Evolutionary conservation across 2,329 filamentous ascomycete genomes (phyloP), one percentile per base, ranked within the genome.

Genomic region (Fusarium heterosporum): DNA sequence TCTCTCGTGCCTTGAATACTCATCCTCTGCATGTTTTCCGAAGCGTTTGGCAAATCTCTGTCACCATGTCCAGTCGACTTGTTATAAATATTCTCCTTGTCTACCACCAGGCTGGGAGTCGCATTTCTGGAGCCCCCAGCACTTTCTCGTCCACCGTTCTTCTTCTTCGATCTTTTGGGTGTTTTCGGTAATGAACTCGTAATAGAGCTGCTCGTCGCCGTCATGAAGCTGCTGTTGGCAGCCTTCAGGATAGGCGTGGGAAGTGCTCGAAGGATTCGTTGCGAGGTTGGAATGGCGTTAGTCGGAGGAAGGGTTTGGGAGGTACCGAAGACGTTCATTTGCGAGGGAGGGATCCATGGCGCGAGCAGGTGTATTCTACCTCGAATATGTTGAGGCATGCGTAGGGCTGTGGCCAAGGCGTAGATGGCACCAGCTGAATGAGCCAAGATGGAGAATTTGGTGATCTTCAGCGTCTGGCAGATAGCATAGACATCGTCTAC

Each of bases 341-440:
- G 93, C 6, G 93, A 98, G 0, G 96, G 96, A 2, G 96, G 96
- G 45, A 99, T 98, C 96, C 93, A 97, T 0, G 96, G 96, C 1
- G 96, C 95, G 10, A 99, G 85, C 4, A 99, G 87, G 78, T 99
- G 96, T 55, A 99, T 96, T 52, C 93, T 90, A 19, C 96, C 96
- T 8, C 94, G 90, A 63, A 99, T 96, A 74, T 97, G 93, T 73
- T 97, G 94, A 6, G 96, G 96, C 87, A 99, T 97, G 42, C 96
- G 92, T 42, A 99, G 83, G 0, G 96, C 96, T 1, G 96, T 98
- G 0, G 96, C 96, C 17, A 99, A 86, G 3, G 96, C 96, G 75
- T 99, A 99, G 51, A 99, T 97, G n/a, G 96, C 95, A 16, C 96
- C 96, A 1, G 96, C 96, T 1, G 95, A 98, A 78, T 99, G 96